phyloP scores from a whole-genome alignment of 345 rosid genomes.

The Abelmoschus esculentus region DNA sequence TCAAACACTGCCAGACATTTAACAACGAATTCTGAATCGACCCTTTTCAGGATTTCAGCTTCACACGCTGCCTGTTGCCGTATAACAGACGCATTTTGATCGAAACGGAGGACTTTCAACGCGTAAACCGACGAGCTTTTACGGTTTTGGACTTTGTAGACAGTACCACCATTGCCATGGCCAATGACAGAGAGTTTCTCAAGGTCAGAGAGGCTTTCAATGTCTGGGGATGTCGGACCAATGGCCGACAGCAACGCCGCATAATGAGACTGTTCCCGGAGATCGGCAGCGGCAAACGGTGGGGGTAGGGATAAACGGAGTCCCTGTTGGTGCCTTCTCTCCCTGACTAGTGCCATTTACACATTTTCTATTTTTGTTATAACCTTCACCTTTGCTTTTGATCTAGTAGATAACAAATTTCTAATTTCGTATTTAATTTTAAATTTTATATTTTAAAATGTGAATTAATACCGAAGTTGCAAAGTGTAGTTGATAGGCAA shows the following conservation, averaged over 20 bases:
- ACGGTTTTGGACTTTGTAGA: slow-evolving; percentile 48
- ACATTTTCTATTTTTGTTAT: neutral
- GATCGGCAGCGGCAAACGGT: slow-evolving; percentile 13
- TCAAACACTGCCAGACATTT: slow-evolving; percentile 42
- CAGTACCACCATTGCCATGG: slow-evolving; percentile 48
- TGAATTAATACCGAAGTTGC: neutral
- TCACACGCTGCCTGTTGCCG: slow-evolving; percentile 31
- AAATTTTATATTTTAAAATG: too few relatives aligned
- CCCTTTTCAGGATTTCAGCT: slow-evolving; percentile 45
- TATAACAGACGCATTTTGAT: slow-evolving; percentile 14
- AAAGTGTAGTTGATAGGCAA: neutral
- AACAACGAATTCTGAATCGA: slow-evolving; percentile 40
- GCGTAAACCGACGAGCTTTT: slow-evolving; percentile 33
- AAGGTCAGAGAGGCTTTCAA: slow-evolving; percentile 34
- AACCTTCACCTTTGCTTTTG: neutral
- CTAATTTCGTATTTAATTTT: too few relatives aligned
- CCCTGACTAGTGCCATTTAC: slow-evolving; percentile 55
- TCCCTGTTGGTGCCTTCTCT: slow-evolving; percentile 51
- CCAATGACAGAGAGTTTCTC: slow-evolving; percentile 52
- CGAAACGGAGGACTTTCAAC: slow-evolving; percentile 38
- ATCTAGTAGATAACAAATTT: too few relatives aligned
- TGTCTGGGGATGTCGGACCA: slow-evolving; percentile 29
- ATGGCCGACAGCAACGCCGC: slow-evolving; percentile 12
- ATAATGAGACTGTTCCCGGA: neutral
- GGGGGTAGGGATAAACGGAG: slow-evolving; percentile 42